These are phyloP conservation scores for Conticribra guillardii DNA, from an alignment of 108 stramenopile genomes.

Conservation along the genomic window DNA sequence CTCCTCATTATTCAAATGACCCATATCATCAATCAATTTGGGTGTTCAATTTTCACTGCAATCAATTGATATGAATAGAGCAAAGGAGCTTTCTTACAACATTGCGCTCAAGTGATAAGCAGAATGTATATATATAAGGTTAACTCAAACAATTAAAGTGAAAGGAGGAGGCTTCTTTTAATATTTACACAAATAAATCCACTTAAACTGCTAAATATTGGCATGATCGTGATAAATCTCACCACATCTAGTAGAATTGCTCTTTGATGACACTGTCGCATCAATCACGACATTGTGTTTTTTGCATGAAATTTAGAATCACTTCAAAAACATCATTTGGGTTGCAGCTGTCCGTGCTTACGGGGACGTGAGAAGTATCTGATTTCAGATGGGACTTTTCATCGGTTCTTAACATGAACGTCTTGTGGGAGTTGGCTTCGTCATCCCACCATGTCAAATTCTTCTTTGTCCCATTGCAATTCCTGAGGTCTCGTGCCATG, in stretches of 20 bases:
- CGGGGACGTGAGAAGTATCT: neutral
- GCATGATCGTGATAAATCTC: constrained; percentile 5
- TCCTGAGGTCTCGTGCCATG: constrained; percentile 3
- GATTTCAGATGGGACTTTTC: constrained; percentile 1
- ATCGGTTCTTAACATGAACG: constrained; percentile 23
- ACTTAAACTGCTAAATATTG: neutral
- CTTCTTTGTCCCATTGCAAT: constrained; percentile 24
- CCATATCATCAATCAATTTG: constrained; percentile 6
- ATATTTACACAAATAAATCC: constrained; percentile 4
- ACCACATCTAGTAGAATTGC: constrained; percentile 16
- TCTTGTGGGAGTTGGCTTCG: constrained; percentile 25
- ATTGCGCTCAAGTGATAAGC: too few relatives aligned
- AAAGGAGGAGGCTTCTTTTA: too few relatives aligned
- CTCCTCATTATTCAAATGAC: neutral
- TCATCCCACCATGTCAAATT: constrained; percentile 52
- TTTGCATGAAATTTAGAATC: too few relatives aligned
- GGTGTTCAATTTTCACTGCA: too few relatives aligned
- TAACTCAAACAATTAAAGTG: too few relatives aligned
- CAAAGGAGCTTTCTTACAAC: too few relatives aligned
- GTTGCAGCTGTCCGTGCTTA: neutral
- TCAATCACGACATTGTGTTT: too few relatives aligned
- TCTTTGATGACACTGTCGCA: neutral
- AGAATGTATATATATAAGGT: too few relatives aligned
- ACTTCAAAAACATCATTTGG: neutral
- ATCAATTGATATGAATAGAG: too few relatives aligned